phyloP scores from a whole-genome alignment of 345 rosid species.

The Sonneratia alba region DNA sequence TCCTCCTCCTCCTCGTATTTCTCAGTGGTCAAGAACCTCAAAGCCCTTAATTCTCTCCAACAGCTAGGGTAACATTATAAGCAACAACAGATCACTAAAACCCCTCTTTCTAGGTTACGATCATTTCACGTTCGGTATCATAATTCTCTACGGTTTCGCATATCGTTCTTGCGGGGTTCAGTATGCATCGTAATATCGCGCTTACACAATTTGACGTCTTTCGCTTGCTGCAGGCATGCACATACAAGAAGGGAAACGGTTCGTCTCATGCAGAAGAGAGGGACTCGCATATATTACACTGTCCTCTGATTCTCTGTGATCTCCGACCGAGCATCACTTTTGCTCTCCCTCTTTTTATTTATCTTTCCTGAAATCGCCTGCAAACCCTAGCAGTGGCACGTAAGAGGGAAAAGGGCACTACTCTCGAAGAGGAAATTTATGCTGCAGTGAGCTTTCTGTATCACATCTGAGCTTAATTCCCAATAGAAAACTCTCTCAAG shows the following conservation, averaged over 20 bases:
- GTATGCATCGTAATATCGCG: background rate
- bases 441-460: background rate
- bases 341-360: slow-evolving; percentile 4
- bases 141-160: background rate
- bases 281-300: no score
- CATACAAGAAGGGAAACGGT: background rate
- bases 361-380: background rate
- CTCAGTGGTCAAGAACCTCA: background rate
- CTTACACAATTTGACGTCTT: background rate
- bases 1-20: background rate
- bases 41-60: background rate
- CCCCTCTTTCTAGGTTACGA: background rate
- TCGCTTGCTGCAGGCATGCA: background rate
- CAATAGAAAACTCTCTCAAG: slow-evolving; percentile 17
- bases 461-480: background rate
- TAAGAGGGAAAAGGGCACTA: background rate
- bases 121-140: background rate
- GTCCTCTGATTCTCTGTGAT: no score
- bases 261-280: no score
- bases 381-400: background rate
- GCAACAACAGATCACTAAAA: background rate
- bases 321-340: background rate
- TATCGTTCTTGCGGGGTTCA: background rate
- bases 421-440: background rate
- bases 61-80: background rate